Evolutionary conservation across 495 filamentous ascomycete genomes (phyloP).

Genomic region (Peziza echinospora): DNA sequence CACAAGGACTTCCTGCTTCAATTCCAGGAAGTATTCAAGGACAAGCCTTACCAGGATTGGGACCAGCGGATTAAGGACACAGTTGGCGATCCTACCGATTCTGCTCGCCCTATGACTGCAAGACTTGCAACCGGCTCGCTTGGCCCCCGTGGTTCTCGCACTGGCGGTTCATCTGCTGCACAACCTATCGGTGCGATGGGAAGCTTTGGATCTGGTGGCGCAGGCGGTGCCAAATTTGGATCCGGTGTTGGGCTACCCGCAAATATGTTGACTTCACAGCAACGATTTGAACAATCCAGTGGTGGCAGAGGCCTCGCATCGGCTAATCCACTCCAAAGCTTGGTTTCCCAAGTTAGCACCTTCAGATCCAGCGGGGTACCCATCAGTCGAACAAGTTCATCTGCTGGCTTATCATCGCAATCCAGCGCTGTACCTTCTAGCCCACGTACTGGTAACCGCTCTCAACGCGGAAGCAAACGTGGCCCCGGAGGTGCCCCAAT

Average conservation of each 20-base stretch:
- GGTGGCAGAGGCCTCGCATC: not conserved
- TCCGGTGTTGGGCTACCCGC: conserved; percentile 1
- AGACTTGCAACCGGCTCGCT: conserved; percentile 39
- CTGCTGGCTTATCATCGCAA: conserved; percentile 24
- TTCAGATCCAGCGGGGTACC: conserved; percentile 1
- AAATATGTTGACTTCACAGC: conserved; percentile 12
- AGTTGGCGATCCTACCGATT: conserved; percentile 42
- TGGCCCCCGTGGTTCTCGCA: conserved; percentile 23
- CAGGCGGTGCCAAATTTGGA: conserved; percentile 15
- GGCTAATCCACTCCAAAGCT: not conserved
- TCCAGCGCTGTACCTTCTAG: conserved; percentile 27
- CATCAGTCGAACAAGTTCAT: conserved; percentile 34
- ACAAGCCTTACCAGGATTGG: conserved; percentile 87
- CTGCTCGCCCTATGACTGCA: conserved; percentile 44
- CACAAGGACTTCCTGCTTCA: conserved; percentile 92
- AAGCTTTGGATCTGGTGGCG: conserved; percentile 32
- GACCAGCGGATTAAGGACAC: conserved; percentile 61
- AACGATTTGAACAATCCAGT: conserved; percentile 6
- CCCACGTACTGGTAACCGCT: conserved; percentile 32
- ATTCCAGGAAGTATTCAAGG: conserved; percentile 81
- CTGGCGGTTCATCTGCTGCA: conserved; percentile 20
- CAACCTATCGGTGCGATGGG: conserved; percentile 44
- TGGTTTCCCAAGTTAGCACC: not conserved
- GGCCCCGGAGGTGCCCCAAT: conserved; percentile 19
- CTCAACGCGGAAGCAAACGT: conserved; percentile 41